phyloP scores from a whole-genome alignment of 495 filamentous ascomycete species.

The Platismatia glauca region DNA sequence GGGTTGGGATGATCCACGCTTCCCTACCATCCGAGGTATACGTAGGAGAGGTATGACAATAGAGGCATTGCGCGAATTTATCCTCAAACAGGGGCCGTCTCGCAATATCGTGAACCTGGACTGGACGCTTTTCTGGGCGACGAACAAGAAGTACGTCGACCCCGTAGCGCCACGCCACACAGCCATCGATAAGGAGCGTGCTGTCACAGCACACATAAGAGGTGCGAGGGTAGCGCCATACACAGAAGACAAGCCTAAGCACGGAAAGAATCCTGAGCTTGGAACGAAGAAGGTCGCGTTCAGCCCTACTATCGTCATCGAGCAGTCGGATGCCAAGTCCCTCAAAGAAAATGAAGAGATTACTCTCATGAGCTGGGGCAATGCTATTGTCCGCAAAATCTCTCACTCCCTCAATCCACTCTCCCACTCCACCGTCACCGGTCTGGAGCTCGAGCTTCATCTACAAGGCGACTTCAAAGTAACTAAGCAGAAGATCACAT shows the following conservation, averaged over 20 bases:
- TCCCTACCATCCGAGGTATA: conserved; percentile 87
- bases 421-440: conserved; percentile 42
- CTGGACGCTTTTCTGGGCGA: conserved; percentile 88
- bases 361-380: conserved; percentile 94
- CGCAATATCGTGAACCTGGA: conserved; percentile 85
- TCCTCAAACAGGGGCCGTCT: conserved; percentile 83
- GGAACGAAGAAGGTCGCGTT: conserved; percentile 79
- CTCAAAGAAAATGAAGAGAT: conserved; percentile 86
- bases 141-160: conserved; percentile 93
- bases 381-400: conserved; percentile 74
- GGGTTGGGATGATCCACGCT: conserved; percentile 93
- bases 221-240: conserved; percentile 58
- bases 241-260: conserved; percentile 68
- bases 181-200: conserved; percentile 58
- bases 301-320: conserved; percentile 61
- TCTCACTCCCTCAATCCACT: conserved; percentile 46
- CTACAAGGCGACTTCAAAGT: conserved; percentile 83
- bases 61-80: conserved; percentile 80
- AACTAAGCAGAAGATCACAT: conserved; percentile 94
- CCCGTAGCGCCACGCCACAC: conserved; percentile 80
- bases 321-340: conserved; percentile 74
- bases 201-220: conserved; percentile 57
- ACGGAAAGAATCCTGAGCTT: conserved; percentile 76
- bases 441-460: conserved; percentile 68
- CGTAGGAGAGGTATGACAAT: conserved; percentile 86